Percentiles rank a stretch among this genome's conserved stretches.
These are phyloP conservation scores for Dactylellina drechsleri DNA, from an alignment of 2,329 filamentous ascomycete genomes.

Conservation along the genomic window DNA sequence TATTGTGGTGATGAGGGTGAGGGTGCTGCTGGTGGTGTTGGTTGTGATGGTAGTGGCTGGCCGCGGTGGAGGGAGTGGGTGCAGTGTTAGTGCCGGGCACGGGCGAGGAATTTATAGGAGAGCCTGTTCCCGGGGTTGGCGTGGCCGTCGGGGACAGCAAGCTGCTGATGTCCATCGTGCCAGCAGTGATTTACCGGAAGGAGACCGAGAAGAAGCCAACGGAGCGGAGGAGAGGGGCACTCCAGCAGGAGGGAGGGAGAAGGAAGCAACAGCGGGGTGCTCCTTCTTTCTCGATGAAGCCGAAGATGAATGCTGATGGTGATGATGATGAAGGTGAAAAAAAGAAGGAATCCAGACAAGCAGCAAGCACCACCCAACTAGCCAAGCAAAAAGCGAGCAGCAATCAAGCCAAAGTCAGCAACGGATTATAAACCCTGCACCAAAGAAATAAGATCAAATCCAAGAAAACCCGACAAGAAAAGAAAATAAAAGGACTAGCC, in stretches of 20 bases:
- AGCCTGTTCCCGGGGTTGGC: constrained; percentile 51
- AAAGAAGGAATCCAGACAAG: constrained; percentile 2
- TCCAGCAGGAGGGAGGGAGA: background rate
- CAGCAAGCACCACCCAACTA: constrained; percentile 6
- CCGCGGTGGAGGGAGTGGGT: constrained; percentile 8
- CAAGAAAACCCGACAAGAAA: constrained; percentile 11
- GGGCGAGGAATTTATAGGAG: constrained; percentile 53
- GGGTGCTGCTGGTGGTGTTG: constrained; percentile 1
- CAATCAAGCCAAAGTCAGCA: background rate
- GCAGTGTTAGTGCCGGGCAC: constrained; percentile 41
- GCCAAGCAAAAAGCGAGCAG: constrained; percentile 1
- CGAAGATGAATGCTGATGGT: background rate
- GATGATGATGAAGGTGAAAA: constrained; percentile 9
- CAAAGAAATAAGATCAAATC: constrained; percentile 5
- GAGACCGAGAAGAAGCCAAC: constrained; percentile 3
- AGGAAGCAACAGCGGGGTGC: background rate
- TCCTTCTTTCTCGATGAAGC: background rate
- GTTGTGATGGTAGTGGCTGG: background rate
- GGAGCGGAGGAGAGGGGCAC: background rate
- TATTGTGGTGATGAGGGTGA: constrained; percentile 2
- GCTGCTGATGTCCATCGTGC: constrained; percentile 52
- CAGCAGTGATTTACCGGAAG: constrained; percentile 4
- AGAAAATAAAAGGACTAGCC: background rate
- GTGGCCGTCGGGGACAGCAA: constrained; percentile 53
- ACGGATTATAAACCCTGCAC: background rate